Conservation (phyloP, 2,329 filamentous ascomycete species). For the Aspergillus sp. region DNA sequence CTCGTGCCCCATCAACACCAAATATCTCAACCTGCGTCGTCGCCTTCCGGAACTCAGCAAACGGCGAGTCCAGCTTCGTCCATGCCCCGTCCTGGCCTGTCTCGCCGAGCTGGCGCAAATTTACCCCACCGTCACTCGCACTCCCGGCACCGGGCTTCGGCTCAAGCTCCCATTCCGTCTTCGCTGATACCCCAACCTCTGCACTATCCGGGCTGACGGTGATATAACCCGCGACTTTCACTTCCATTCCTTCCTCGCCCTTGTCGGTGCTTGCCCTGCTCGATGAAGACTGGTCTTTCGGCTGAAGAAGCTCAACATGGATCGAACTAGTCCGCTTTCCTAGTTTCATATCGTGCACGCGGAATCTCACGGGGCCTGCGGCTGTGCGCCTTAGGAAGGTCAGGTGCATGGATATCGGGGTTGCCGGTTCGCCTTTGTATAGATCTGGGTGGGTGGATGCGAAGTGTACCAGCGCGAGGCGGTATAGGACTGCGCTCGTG, state of each 20-base stretch:
- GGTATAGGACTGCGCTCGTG: slow-evolving; percentile 62
- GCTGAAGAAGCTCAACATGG: slow-evolving; percentile 57
- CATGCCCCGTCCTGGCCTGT: slow-evolving; percentile 29
- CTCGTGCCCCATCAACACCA: slow-evolving; percentile 31
- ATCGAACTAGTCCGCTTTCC: slow-evolving; percentile 64
- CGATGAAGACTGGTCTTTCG: slow-evolving; percentile 14
- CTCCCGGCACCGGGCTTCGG: slow-evolving; percentile 45
- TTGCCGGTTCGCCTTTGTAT: slow-evolving; percentile 43
- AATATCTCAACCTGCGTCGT: slow-evolving; percentile 51
- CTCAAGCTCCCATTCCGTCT: slow-evolving; percentile 54
- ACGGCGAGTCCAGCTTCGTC: slow-evolving; percentile 26
- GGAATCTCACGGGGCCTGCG: slow-evolving; percentile 56
- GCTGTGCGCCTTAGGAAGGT: slow-evolving; percentile 66
- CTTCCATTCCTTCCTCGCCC: slow-evolving; percentile 44
- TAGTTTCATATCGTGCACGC: slow-evolving; percentile 63
- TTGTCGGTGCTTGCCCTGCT: slow-evolving; percentile 13
- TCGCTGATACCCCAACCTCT: slow-evolving; percentile 58
- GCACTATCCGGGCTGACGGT: slow-evolving; percentile 62
- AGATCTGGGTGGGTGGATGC: slow-evolving; percentile 57
- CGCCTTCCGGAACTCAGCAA: slow-evolving; percentile 47
- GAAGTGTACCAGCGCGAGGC: slow-evolving; percentile 61
- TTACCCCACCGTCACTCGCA: slow-evolving; percentile 30
- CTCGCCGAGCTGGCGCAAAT: slow-evolving; percentile 20
- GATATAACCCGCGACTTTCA: slow-evolving; percentile 64
- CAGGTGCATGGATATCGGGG: slow-evolving; percentile 64